A percentile compares a stretch with the other conserved stretches of the same genome.
These are phyloP conservation scores for Trichoderma brevicompactum DNA, from an alignment of 2,329 filamentous ascomycete genomes.

Conservation along the genomic window DNA sequence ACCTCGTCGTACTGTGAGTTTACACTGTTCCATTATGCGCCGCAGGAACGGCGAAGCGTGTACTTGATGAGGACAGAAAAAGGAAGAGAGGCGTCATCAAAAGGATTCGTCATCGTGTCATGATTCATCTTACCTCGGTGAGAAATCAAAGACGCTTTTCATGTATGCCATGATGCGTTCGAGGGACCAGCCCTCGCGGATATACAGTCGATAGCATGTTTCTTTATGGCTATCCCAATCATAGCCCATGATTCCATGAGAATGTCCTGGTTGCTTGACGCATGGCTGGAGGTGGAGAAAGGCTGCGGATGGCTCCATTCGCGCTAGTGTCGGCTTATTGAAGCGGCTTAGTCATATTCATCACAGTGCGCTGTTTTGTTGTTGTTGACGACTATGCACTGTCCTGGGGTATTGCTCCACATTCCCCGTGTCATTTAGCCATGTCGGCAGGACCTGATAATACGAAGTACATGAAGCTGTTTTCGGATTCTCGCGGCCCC, in stretches of 20 bases:
- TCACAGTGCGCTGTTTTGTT: neutral
- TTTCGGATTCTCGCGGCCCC: too few relatives aligned
- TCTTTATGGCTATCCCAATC: constrained; percentile 52
- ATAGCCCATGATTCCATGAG: constrained; percentile 48
- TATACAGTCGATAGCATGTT: constrained; percentile 66
- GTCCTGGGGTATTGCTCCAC: too few relatives aligned
- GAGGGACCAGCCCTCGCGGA: constrained; percentile 72
- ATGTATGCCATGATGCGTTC: constrained; percentile 77
- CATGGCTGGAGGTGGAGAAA: constrained; percentile 16
- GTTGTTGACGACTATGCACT: too few relatives aligned
- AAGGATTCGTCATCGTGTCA: neutral
- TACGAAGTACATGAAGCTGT: too few relatives aligned
- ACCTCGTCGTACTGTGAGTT: too few relatives aligned
- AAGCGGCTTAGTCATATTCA: neutral
- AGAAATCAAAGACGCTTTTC: constrained; percentile 66
- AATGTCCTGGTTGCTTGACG: constrained; percentile 14
- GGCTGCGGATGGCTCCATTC: neutral
- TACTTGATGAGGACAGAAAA: too few relatives aligned
- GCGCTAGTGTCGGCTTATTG: neutral
- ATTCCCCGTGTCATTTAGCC: too few relatives aligned
- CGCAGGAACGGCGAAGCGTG: too few relatives aligned
- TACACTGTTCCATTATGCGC: too few relatives aligned
- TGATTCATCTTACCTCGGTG: constrained; percentile 65
- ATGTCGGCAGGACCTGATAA: too few relatives aligned
- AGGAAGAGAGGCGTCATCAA: too few relatives aligned